Evolutionary conservation across 2,329 filamentous ascomycete species (phyloP).

Genomic region (Xylaria sp.): DNA sequence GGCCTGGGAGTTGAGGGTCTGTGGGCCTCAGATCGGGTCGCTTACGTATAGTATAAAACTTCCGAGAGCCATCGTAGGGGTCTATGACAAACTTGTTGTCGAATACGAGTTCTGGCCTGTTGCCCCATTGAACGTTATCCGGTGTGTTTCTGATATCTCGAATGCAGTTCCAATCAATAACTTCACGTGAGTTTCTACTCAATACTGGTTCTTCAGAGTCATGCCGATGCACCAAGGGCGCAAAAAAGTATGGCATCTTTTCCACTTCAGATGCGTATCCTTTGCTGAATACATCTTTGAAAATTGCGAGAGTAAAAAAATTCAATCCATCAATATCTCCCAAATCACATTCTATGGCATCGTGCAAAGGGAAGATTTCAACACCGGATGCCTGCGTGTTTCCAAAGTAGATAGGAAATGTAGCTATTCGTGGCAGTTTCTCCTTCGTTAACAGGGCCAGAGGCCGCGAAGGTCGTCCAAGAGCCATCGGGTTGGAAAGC

Average conservation of each 20-base stretch:
- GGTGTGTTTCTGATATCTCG: slow-evolving; percentile 43
- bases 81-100: slow-evolving; percentile 61
- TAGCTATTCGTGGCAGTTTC: slow-evolving; percentile 66
- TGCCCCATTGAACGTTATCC: slow-evolving; percentile 47
- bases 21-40: slow-evolving; percentile 64
- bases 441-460: slow-evolving; percentile 74
- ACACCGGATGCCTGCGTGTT: slow-evolving; percentile 65
- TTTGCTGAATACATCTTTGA: slow-evolving; percentile 89
- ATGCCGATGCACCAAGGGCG: slow-evolving; percentile 55
- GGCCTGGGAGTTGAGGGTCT: slow-evolving; percentile 67
- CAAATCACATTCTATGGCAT: slow-evolving; percentile 50
- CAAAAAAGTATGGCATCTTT: slow-evolving; percentile 83
- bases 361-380: slow-evolving; percentile 51
- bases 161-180: slow-evolving; percentile 69
- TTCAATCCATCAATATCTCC: slow-evolving; percentile 62
- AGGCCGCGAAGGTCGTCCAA: slow-evolving; percentile 65
- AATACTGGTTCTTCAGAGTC: slow-evolving; percentile 32
- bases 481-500: slow-evolving; percentile 59
- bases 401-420: slow-evolving; percentile 75
- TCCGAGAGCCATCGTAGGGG: slow-evolving; percentile 66
- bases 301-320: slow-evolving; percentile 75
- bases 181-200: slow-evolving; percentile 28
- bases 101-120: slow-evolving; percentile 56
- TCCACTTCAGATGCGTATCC: slow-evolving; percentile 67
- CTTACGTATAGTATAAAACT: slow-evolving; percentile 60